A percentile compares a stretch with the other conserved stretches of the same genome.
phyloP scores from a whole-genome alignment of 164 flowering plant genomes.

The Nelumbo lutea region DNA sequence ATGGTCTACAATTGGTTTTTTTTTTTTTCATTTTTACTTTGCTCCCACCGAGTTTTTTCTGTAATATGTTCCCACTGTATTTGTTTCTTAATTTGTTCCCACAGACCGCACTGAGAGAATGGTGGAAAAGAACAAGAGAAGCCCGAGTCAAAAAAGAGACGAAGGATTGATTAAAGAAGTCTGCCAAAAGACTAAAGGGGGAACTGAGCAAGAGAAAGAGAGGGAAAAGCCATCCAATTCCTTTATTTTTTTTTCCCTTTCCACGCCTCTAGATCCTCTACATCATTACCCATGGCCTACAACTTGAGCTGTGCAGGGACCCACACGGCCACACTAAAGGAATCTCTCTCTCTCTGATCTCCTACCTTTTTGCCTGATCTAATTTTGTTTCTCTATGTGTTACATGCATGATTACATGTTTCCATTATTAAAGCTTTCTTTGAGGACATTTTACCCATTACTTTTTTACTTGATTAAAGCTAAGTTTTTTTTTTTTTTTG shows the following conservation, averaged over 20 bases:
- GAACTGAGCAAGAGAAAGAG: neutral
- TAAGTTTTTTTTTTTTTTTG: too few species aligned
- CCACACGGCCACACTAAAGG: neutral
- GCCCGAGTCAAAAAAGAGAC: conserved; percentile 1
- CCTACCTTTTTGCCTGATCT: too few species aligned
- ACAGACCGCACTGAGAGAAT: neutral
- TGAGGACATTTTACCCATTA: too few species aligned
- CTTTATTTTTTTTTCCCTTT: neutral
- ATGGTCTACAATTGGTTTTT: too few species aligned
- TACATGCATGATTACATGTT: too few species aligned
- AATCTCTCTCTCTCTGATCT: neutral
- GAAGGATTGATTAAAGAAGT: conserved; percentile 12
- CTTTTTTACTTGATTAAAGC: too few species aligned
- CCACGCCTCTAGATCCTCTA: neutral
- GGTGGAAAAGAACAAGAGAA: neutral
- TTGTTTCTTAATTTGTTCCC: neutral
- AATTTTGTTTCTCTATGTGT: too few species aligned
- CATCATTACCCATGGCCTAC: conserved; percentile 2
- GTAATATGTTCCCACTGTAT: too few species aligned
- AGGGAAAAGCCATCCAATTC: neutral
- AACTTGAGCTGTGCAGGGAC: neutral
- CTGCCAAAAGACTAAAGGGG: neutral
- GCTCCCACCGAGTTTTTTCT: too few species aligned
- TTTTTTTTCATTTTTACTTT: too few species aligned
- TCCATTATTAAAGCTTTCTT: too few species aligned